phyloP scores from a whole-genome alignment of 768 basidiomycete species.

The Russula lepida region DNA sequence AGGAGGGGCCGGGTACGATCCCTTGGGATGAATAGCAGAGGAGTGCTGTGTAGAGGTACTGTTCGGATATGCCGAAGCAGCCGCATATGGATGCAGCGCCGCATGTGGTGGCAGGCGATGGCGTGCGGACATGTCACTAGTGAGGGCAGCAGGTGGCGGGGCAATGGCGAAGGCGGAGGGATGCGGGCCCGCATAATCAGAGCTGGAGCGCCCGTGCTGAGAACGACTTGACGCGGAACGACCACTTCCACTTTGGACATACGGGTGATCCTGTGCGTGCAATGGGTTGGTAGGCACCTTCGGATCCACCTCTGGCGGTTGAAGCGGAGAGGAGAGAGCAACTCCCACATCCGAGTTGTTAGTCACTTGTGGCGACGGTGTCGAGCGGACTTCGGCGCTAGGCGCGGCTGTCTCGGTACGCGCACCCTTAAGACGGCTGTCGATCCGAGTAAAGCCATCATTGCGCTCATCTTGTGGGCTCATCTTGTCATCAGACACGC shows the following conservation, averaged over 20 bases:
- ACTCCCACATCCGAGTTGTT: slow-evolving; percentile 32
- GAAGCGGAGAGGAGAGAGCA: slow-evolving; percentile 35
- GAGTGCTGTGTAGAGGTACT: not conserved
- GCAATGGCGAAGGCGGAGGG: slow-evolving; percentile 26
- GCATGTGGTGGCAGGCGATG: slow-evolving; percentile 31
- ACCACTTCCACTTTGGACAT: slow-evolving; percentile 26
- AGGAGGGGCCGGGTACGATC: not conserved
- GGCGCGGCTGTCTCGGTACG: not conserved
- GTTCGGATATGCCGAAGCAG: not conserved
- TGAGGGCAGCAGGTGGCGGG: slow-evolving; percentile 14
- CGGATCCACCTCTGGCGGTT: slow-evolving; percentile 22
- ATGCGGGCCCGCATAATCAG: slow-evolving; percentile 36
- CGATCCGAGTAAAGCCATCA: slow-evolving; percentile 20
- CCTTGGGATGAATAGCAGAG: not conserved
- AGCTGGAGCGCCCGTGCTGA: slow-evolving; percentile 22
- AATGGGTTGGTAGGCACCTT: slow-evolving; percentile 20
- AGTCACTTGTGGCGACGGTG: slow-evolving; percentile 26
- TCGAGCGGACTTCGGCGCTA: slow-evolving; percentile 20
- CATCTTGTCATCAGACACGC: slow-evolving; percentile 22
- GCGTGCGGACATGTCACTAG: slow-evolving; percentile 29
- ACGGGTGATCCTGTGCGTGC: slow-evolving; percentile 30
- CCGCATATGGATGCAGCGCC: slow-evolving; percentile 18
- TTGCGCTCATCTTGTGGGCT: slow-evolving; percentile 7
- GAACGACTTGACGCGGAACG: slow-evolving; percentile 13
- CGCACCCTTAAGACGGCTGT: not conserved